Evolutionary conservation across 202 grass and related monocot species (phyloP).

Genomic region (Zizania palustris): DNA sequence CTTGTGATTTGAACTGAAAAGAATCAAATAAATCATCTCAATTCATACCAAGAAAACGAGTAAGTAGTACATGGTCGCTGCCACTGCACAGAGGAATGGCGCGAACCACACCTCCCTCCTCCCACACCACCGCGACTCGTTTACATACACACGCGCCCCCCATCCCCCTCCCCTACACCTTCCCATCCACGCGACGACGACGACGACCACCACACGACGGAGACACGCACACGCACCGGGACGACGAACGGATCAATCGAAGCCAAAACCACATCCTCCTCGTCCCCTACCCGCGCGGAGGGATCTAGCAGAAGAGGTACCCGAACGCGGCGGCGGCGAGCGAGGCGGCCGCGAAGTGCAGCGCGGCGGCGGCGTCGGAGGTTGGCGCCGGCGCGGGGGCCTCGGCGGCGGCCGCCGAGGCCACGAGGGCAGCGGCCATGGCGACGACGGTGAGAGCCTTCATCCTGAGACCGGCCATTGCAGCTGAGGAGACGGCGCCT

Average conservation of each 20-base stretch:
- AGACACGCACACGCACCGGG: background rate
- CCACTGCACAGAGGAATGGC: constrained; percentile 41
- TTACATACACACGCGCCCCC: constrained; percentile 33
- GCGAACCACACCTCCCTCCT: constrained; percentile 19
- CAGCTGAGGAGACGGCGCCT: too few relatives aligned
- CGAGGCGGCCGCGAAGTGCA: constrained; percentile 47
- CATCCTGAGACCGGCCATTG: constrained; percentile 54
- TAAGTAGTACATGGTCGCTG: constrained; percentile 35
- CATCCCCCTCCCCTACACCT: too few relatives aligned
- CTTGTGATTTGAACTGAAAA: background rate
- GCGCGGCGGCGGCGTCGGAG: constrained; percentile 44
- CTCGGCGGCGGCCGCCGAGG: constrained; percentile 46
- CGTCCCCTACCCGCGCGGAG: too few relatives aligned
- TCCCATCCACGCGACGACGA: background rate
- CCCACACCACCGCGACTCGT: constrained; percentile 39
- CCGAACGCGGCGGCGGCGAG: constrained; percentile 55
- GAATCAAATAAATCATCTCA: constrained; percentile 67
- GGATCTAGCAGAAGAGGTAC: constrained; percentile 64
- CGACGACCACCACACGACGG: background rate
- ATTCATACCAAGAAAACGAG: constrained; percentile 33
- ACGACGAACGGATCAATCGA: constrained; percentile 4
- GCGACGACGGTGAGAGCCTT: constrained; percentile 53
- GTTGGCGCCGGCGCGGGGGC: constrained; percentile 53
- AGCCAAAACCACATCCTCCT: too few relatives aligned
- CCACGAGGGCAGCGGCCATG: constrained; percentile 55